Percentiles rank a stretch among this genome's conserved stretches.
Evolutionary conservation across 2,329 filamentous ascomycete species (phyloP).

Genomic region (Karstenula rhodostoma): DNA sequence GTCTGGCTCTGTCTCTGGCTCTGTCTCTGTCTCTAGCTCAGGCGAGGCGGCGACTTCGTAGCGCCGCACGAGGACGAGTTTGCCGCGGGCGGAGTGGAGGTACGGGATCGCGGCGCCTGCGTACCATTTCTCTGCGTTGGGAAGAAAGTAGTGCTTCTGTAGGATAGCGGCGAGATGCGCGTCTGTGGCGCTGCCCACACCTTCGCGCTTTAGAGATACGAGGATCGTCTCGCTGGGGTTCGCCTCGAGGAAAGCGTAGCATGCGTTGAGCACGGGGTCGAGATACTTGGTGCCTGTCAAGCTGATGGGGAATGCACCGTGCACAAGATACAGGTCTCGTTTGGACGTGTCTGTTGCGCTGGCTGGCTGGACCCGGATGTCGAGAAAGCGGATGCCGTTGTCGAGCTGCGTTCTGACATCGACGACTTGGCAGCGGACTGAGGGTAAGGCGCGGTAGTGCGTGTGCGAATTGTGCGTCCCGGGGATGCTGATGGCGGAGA

Average conservation of each 20-base stretch:
- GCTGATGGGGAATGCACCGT: slow-evolving; percentile 87
- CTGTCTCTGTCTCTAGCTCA: no score
- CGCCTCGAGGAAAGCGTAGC: slow-evolving; percentile 77
- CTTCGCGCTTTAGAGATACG: slow-evolving; percentile 90
- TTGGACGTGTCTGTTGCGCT: slow-evolving; percentile 64
- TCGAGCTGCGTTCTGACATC: slow-evolving; percentile 78
- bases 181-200: slow-evolving; percentile 80
- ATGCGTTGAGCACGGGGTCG: slow-evolving; percentile 72
- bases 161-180: slow-evolving; percentile 79
- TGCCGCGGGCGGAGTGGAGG: slow-evolving; percentile 80
- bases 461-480: slow-evolving; percentile 97
- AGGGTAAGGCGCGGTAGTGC: slow-evolving; percentile 82
- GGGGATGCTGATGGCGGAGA: slow-evolving; percentile 86
- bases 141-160: slow-evolving; percentile 72
- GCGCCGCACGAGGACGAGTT: slow-evolving; percentile 83
- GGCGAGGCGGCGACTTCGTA: slow-evolving; percentile 66
- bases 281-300: slow-evolving; percentile 84
- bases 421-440: slow-evolving; percentile 90
- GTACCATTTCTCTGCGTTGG: slow-evolving; percentile 73
- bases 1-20: no score
- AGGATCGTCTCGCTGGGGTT: slow-evolving; percentile 85
- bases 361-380: slow-evolving; percentile 80
- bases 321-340: slow-evolving; percentile 81
- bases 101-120: slow-evolving; percentile 76
- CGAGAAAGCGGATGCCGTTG: slow-evolving; percentile 93